Evolutionary conservation across 441 rosid species (phyloP), one percentile per base, ranked within the genome.

Genomic region (Oxalis stricta): DNA sequence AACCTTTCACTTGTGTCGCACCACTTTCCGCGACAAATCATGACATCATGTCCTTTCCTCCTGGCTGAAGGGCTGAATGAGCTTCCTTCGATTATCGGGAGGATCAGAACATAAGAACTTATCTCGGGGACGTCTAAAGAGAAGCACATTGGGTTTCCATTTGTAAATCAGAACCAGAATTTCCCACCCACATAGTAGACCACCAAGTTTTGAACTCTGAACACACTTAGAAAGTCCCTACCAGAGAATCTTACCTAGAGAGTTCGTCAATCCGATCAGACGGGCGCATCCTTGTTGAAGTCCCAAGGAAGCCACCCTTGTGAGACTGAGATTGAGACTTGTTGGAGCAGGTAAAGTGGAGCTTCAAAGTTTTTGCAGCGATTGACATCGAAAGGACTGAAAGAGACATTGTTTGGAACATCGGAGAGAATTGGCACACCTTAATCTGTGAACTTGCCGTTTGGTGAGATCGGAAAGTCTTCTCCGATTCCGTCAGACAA

Each of bases 161-260:
- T 44, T 77, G 87, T 60, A 86, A 63, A 59, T 79, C 87, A 35
- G 87, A 75, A 50, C 91, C 96, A 9, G 81, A 73, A 33, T 28
- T 66, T 3, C 94, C 87, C 6, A 73, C 64, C 96, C 94, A 82
- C 58, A 73, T 67, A 9, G 91, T 82, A 0, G 87, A 75, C 84
- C 91, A 82, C 87, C 96, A 85, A 19, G 79, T 79, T 50, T 82
- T 85, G 65, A 82, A 85, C n/a, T 50, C 91, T 60, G 43, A 85
- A 82, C 18, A 77, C 7, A 44, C 86, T 71, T 17, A 77, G 14
- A 23, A 79, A 82, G 1, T 79, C 69, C 52, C 82, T 54, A 17
- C 65, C 60, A 1, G 38, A 58, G 57, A 82, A 75, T 48, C 59
- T 73, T n/a, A 2, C 91, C 91, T 14, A 85, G 40, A 5, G 91